Base-by-base conservation (phyloP, 805 yeast genomes). In the Barnettozyma pratensis region DNA sequence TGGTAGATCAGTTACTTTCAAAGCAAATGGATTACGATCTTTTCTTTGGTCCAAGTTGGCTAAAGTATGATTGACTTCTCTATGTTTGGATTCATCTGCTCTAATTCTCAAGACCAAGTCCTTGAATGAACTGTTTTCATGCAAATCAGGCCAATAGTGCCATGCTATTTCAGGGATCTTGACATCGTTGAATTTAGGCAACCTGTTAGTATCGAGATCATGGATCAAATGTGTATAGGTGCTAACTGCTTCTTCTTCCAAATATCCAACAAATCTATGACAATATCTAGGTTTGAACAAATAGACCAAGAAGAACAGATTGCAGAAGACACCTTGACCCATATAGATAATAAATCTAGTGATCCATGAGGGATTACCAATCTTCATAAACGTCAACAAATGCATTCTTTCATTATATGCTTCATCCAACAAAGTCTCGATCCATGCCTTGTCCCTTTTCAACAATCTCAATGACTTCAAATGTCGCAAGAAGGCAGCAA, bases 391-490 rank as follows among this genome's bases (percentile, higher is more conserved):
- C 0, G 89, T 83, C 55, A 84, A 68, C 45, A 84, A 71, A 61
- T 84, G 91, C 85, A 85, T 84, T 62, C 89, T 73, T 65, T 84
- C 91, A 58, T 85, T 84, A 67, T 83, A 85, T 0, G 90, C 88
- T 60, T 84, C 91, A 57, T 84, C 90, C 37, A 79, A 68, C 37
- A 85, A 68, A 2, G 90, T 83, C 62, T 84, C 87, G 52, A 85
- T 74, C 85, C 88, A 85, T 1, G 87, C 89, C 58, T 80, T 76
- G 61, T 84, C 91, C 50, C 90, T 67, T 57, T 73, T 73, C 55
- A 85, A 68, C 44, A 82, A 63, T 54, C 91, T 68, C 42, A 84
- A 61, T 2, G 87, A 76, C 53, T 80, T 82, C 57, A 84, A 70
- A 60, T 85, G 90, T 49, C 90, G 74, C 39, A 85, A 63, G 65